Base-by-base conservation (phyloP, 2,329 filamentous ascomycete genomes). In the Arachnopeziza araneosa region DNA sequence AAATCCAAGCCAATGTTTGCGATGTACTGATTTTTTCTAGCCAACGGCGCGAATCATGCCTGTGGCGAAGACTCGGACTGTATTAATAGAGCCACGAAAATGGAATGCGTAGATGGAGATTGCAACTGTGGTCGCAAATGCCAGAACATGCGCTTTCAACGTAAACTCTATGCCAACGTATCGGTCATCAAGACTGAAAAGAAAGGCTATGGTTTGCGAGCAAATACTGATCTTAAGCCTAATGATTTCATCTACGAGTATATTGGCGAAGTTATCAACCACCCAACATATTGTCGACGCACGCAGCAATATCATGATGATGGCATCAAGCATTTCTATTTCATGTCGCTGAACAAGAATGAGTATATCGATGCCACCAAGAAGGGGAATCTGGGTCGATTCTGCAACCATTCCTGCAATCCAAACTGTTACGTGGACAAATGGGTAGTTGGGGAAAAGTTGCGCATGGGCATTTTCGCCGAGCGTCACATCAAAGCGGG, bases 341-440 rank as follows among this genome's bases (percentile, higher is more conserved):
- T 99, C 79, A 99, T 99, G 95, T 98, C 95, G 26, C 86, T 99
- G 63, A 96, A 86, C 72, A 96, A 96, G 74, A 90, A 87, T 70
- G 95, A 98, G 74, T 99, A 98, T 72, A 92, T 99, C 61, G 95
- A 99, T 76, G 95, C 95, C 23, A 99, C 95, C 10, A 96, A 95
- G 73, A 96, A 91, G 74, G 95, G 95, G 55, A 98, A 98, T 68
- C 83, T 99, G 6, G 95, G 93, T 56, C 88, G 95, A 30, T 99
- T 99, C 72, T 99, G 95, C 83, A 99, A 99, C 71, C 95, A 99
- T 75, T 98, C 95, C 9, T 99, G 95, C 82, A 96, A 95, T 74
- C 95, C 95, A 21, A 99, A 99, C 73, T 98, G 93, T 77, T 98
- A 96, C 75, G 93, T 99, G 65, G 95, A 99, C 81, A 99, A 99